These are phyloP conservation scores for Podaxis sp. DNA, from an alignment of 768 basidiomycete species.

Conservation along the genomic window DNA sequence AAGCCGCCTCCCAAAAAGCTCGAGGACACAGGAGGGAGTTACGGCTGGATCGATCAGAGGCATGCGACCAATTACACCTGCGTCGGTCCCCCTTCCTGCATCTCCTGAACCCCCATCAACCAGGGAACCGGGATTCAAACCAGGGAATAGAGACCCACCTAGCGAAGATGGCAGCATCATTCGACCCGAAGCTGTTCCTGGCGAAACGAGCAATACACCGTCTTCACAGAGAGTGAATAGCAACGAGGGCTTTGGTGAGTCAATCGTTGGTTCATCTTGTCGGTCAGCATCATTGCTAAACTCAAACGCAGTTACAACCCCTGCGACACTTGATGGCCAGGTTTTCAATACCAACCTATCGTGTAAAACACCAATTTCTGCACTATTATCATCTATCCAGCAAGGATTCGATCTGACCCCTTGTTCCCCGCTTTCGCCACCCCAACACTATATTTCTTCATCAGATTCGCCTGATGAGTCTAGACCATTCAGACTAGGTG, in stretches of 20 bases:
- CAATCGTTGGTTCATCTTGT: too few relatives aligned
- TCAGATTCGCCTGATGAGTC: neutral
- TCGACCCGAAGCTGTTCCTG: neutral
- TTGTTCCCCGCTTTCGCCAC: slow-evolving; percentile 58
- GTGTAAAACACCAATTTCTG: slow-evolving; percentile 62
- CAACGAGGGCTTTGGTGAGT: neutral
- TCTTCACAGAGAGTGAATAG: neutral
- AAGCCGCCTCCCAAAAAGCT: neutral
- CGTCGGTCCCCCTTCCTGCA: slow-evolving; percentile 33
- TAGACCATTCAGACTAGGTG: slow-evolving; percentile 4
- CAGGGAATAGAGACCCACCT: neutral
- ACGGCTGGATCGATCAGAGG: neutral
- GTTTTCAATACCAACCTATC: slow-evolving; percentile 6
- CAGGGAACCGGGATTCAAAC: neutral
- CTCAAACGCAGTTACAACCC: slow-evolving; percentile 19
- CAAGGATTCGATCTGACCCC: slow-evolving; percentile 69
- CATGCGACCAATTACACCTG: slow-evolving; percentile 26
- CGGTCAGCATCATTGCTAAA: neutral
- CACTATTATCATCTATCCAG: slow-evolving; percentile 60
- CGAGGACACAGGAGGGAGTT: slow-evolving; percentile 6
- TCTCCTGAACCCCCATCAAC: slow-evolving; percentile 27
- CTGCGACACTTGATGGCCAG: slow-evolving; percentile 9
- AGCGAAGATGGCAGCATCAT: neutral
- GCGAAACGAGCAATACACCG: neutral
- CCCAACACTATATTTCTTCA: slow-evolving; percentile 38